Conservation (phyloP, 805 yeast species). For the Teunomyces kruisii region DNA sequence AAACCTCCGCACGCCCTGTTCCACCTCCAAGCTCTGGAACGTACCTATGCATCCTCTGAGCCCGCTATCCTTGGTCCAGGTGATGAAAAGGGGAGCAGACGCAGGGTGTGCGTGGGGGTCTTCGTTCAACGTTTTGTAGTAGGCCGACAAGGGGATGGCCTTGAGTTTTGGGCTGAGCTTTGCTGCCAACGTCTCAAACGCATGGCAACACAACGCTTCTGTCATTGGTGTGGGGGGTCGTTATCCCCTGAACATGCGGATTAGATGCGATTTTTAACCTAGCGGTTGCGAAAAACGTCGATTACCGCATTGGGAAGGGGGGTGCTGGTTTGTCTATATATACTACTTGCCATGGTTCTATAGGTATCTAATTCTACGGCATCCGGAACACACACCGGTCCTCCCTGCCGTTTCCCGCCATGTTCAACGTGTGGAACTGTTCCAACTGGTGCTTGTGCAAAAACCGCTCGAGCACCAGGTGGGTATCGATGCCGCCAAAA, state of each 20-base stretch:
- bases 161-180: conserved; percentile 15
- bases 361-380: neutral
- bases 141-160: conserved; percentile 13
- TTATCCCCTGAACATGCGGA: neutral
- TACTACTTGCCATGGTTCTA: too few species aligned
- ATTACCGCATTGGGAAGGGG: neutral
- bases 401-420: neutral
- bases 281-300: conserved; percentile 2
- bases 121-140: conserved; percentile 14
- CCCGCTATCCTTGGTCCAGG: conserved; percentile 65
- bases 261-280: neutral
- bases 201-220: conserved; percentile 35
- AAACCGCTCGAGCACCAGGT: neutral
- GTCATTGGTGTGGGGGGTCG: conserved; percentile 22
- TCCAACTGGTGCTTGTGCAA: neutral
- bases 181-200: conserved; percentile 33
- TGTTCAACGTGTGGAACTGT: neutral
- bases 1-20: conserved; percentile 59
- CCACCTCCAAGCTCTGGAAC: conserved; percentile 55
- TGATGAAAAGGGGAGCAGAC: conserved; percentile 72
- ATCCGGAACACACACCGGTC: neutral
- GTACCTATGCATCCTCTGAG: conserved; percentile 96
- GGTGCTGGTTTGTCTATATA: too few species aligned
- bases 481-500: neutral
- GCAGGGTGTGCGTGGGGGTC: conserved; percentile 14